A percentile compares a stretch with the other conserved stretches of the same genome.
Evolutionary conservation across 306 rosid species (phyloP).

Genomic region (Carpinus fangiana): DNA sequence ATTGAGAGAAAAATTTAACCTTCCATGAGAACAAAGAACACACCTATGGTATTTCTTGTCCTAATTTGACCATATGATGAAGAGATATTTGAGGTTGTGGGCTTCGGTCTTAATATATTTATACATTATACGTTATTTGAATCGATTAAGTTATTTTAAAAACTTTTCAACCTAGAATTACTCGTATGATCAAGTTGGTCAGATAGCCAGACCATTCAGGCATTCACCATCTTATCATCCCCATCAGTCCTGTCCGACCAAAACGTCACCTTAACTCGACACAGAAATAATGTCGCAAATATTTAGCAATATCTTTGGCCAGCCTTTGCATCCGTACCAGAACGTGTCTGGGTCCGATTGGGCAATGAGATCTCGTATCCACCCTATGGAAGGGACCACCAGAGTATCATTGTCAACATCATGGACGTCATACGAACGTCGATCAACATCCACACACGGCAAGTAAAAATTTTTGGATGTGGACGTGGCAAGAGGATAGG

Average conservation of each 20-base stretch:
- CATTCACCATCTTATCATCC: conserved; percentile 26
- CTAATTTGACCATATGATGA: no score
- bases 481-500: conserved; percentile 28
- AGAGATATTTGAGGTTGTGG: no score
- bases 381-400: conserved; percentile 46
- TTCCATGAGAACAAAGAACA: no score
- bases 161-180: no score
- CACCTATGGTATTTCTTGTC: no score
- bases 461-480: conserved; percentile 26
- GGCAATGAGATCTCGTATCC: conserved; percentile 28
- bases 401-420: conserved; percentile 54
- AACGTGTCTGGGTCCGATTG: conserved; percentile 35
- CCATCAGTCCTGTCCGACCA: conserved; percentile 45
- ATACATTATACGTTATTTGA: no score
- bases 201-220: no score
- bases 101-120: no score
- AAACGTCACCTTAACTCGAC: conserved; percentile 60
- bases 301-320: conserved; percentile 36
- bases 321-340: not conserved
- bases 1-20: no score
- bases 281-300: conserved; percentile 30
- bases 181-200: no score
- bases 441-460: conserved; percentile 45
- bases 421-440: conserved; percentile 41
- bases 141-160: no score